Evolutionary conservation across 2,329 filamentous ascomycete species (phyloP).

Genomic region (Falciphora oryzae): DNA sequence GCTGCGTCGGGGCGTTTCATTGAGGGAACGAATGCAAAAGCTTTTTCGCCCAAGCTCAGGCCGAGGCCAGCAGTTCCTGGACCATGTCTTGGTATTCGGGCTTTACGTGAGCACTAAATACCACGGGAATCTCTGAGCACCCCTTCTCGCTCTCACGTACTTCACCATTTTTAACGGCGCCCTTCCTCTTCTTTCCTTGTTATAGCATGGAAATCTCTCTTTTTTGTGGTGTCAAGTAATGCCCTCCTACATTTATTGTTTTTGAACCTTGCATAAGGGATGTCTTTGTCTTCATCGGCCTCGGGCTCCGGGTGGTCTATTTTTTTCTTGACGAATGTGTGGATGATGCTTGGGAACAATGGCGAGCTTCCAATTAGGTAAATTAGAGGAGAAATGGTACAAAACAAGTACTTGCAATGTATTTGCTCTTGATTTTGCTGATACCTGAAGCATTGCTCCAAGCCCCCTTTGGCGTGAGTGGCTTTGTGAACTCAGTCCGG

Average conservation of each 20-base stretch:
- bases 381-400: conserved; percentile 2
- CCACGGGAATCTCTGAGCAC: neutral
- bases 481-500: neutral
- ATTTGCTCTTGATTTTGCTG: neutral
- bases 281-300: neutral
- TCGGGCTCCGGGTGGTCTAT: neutral
- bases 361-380: neutral
- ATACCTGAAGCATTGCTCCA: neutral
- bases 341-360: neutral
- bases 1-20: neutral
- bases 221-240: neutral
- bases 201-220: neutral
- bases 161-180: neutral
- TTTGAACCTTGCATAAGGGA: conserved; percentile 1
- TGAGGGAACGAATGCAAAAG: neutral
- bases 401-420: neutral
- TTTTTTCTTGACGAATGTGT: neutral
- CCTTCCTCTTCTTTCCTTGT: neutral
- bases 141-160: too few species aligned
- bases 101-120: neutral
- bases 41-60: neutral
- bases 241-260: neutral
- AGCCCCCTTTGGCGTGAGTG: neutral
- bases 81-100: neutral
- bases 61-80: neutral